phyloP scores from a whole-genome alignment of 257 asterid genomes.

The Salvia splendens region DNA sequence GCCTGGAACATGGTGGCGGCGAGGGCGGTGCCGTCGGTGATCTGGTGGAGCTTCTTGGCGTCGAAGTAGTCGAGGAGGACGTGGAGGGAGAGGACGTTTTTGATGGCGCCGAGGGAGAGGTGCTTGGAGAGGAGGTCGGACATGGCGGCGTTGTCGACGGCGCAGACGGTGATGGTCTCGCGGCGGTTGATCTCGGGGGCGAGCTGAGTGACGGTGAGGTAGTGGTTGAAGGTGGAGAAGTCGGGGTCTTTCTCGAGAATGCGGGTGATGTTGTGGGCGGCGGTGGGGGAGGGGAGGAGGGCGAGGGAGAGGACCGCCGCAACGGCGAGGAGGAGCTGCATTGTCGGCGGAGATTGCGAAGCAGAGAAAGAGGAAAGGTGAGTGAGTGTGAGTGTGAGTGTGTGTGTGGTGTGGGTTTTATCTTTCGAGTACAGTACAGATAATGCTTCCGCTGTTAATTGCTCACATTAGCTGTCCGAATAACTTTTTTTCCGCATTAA shows the following conservation, averaged over 20 bases:
- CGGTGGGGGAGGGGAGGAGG: conserved; percentile 32
- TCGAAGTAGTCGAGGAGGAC: conserved; percentile 74
- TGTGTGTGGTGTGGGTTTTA: background rate
- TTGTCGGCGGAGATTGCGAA: conserved; percentile 31
- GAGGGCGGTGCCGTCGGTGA: conserved; percentile 74
- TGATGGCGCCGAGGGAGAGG: conserved; percentile 47
- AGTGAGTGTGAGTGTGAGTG: background rate
- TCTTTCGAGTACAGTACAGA: conserved; percentile 13
- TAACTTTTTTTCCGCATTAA: too few species aligned
- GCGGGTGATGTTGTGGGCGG: conserved; percentile 64
- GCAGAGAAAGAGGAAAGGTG: background rate
- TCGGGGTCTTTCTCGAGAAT: conserved; percentile 54
- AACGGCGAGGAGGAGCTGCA: conserved; percentile 51
- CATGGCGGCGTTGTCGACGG: conserved; percentile 69
- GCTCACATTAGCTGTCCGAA: too few species aligned
- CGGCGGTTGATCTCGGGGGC: conserved; percentile 68
- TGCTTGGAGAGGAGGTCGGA: conserved; percentile 66
- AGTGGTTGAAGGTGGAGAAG: conserved; percentile 70
- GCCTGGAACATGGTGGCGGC: conserved; percentile 83
- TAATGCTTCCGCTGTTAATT: conserved; percentile 16
- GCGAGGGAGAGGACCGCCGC: conserved; percentile 35
- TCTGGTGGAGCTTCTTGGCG: conserved; percentile 74
- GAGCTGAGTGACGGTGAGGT: conserved; percentile 64
- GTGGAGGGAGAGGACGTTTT: conserved; percentile 63
- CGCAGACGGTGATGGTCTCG: conserved; percentile 67